Evolutionary conservation across 2,329 filamentous ascomycete species (phyloP).

Genomic region (Colletotrichum sp.): DNA sequence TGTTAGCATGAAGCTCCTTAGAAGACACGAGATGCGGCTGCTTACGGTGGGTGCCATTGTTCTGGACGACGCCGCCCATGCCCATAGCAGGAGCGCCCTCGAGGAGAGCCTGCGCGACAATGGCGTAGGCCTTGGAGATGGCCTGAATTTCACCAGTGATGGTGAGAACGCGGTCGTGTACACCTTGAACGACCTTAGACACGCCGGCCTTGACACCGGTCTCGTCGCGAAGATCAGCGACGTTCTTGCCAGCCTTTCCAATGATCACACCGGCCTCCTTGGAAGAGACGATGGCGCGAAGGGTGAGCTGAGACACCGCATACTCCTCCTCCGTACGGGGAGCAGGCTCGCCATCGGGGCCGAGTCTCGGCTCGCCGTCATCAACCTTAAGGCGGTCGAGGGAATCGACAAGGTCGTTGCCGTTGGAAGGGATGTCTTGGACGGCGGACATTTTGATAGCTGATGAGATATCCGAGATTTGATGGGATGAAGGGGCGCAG

Average conservation of each 20-base stretch:
- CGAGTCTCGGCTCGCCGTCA: slow-evolving; percentile 64
- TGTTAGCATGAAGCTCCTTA: slow-evolving; percentile 23
- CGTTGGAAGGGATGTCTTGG: slow-evolving; percentile 65
- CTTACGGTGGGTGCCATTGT: slow-evolving; percentile 94
- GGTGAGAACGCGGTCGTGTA: slow-evolving; percentile 95
- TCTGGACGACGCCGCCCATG: slow-evolving; percentile 89
- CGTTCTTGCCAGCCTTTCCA: slow-evolving; percentile 97
- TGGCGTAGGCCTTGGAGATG: slow-evolving; percentile 89
- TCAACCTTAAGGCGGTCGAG: slow-evolving; percentile 71
- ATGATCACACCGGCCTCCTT: slow-evolving; percentile 99
- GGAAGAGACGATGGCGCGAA: slow-evolving; percentile 96
- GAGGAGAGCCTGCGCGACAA: slow-evolving; percentile 88
- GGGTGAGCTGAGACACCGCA: slow-evolving; percentile 86
- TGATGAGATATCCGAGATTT: slow-evolving; percentile 12
- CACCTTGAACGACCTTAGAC: slow-evolving; percentile 97
- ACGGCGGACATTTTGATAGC: slow-evolving; percentile 61
- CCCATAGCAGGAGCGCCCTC: slow-evolving; percentile 95
- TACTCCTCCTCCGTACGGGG: slow-evolving; percentile 98
- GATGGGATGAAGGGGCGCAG: background rate
- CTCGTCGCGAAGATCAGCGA: slow-evolving; percentile 94
- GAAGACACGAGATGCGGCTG: background rate
- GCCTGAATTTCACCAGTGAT: slow-evolving; percentile 90
- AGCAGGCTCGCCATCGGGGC: slow-evolving; percentile 76
- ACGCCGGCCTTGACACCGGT: slow-evolving; percentile 98
- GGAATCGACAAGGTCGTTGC: slow-evolving; percentile 64